Evolutionary conservation across 345 rosid genomes (phyloP).

Genomic region (Euphorbia peplus): DNA sequence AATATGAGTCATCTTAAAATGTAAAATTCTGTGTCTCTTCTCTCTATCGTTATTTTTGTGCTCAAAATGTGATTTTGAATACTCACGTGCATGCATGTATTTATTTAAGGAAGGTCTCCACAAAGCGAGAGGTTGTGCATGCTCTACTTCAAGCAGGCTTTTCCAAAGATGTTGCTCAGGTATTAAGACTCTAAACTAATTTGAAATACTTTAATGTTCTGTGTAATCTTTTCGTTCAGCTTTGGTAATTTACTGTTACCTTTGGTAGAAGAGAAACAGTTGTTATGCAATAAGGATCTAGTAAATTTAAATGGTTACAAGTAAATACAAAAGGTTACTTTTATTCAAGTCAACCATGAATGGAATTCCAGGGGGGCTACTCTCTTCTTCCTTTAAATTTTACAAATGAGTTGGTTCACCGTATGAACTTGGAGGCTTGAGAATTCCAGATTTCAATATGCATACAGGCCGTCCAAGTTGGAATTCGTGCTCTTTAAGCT

Average conservation of each 20-base stretch:
- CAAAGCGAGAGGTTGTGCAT: conserved; percentile 45
- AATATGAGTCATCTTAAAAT: neutral
- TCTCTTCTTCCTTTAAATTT: too few relatives aligned
- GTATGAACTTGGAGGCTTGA: too few relatives aligned
- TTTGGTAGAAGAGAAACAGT: neutral
- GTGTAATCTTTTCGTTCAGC: neutral
- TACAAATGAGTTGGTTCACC: too few relatives aligned
- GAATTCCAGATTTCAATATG: too few relatives aligned
- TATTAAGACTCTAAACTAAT: conserved; percentile 13
- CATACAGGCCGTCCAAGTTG: too few relatives aligned
- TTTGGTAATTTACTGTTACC: neutral
- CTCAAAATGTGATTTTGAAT: conserved; percentile 7
- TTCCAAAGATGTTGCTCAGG: conserved; percentile 67
- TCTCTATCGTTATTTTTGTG: neutral
- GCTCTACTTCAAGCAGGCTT: conserved; percentile 55
- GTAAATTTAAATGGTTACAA: too few relatives aligned
- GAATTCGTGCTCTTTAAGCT: too few relatives aligned
- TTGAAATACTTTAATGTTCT: neutral
- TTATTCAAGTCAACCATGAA: neutral
- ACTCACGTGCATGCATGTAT: neutral
- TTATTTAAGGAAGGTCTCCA: conserved; percentile 47
- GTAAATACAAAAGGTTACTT: neutral
- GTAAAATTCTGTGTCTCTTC: neutral
- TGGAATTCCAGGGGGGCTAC: too few relatives aligned
- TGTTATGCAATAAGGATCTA: too few relatives aligned